A percentile compares a stretch with the other conserved stretches of the same genome.
Conservation (phyloP, 192 early-diverging fungal species). For the Coemansia erecta region DNA sequence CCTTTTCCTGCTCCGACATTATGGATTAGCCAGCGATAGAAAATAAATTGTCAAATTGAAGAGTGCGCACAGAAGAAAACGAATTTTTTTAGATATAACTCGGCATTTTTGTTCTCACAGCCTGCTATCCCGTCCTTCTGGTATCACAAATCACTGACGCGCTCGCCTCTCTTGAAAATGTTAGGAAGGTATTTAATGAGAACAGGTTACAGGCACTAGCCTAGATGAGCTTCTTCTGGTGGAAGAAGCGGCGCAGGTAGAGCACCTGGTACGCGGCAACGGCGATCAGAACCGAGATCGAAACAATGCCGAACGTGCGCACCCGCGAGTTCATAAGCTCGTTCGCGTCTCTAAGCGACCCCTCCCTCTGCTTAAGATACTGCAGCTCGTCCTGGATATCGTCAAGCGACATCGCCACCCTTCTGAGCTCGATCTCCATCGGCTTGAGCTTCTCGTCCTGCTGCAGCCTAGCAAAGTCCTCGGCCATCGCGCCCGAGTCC, state of each 20-base stretch:
- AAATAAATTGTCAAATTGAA: too few relatives aligned
- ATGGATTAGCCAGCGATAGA: too few relatives aligned
- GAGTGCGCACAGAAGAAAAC: too few relatives aligned
- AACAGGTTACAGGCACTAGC: background rate
- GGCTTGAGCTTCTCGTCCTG: constrained; percentile 82
- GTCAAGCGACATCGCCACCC: constrained; percentile 71
- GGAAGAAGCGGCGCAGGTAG: constrained; percentile 85
- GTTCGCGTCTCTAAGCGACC: constrained; percentile 84
- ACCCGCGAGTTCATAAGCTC: constrained; percentile 92
- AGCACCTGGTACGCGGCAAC: constrained; percentile 75
- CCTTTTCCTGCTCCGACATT: too few relatives aligned
- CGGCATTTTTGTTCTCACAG: too few relatives aligned
- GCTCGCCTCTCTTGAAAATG: too few relatives aligned
- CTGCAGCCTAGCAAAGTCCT: constrained; percentile 67
- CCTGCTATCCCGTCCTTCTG: too few relatives aligned
- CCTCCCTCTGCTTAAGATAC: constrained; percentile 76
- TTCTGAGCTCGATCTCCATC: constrained; percentile 82
- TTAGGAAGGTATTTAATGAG: background rate
- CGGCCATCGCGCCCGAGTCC: constrained; percentile 82
- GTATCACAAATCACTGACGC: too few relatives aligned
- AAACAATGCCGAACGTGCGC: constrained; percentile 64
- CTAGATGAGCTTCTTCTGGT: constrained; percentile 84
- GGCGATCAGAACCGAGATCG: constrained; percentile 70
- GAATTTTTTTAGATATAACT: too few relatives aligned
- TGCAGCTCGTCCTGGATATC: constrained; percentile 86